These are phyloP conservation scores for Lolium multiflorum DNA, from an alignment of 176 grass and related monocot species.

Conservation along the genomic window DNA sequence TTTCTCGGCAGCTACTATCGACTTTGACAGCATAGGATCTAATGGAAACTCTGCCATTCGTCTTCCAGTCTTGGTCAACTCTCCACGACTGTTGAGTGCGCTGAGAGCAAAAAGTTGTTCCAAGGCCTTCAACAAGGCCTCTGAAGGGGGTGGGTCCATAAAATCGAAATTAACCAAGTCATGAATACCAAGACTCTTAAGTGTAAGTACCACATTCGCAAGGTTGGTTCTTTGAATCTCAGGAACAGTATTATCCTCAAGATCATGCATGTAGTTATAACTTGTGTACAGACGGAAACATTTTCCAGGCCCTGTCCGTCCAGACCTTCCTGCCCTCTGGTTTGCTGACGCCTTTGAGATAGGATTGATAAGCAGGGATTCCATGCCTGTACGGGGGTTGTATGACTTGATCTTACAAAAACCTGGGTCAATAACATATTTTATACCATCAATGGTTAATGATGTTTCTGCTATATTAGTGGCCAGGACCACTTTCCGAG, in stretches of 20 bases:
- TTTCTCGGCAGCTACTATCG: constrained; percentile 89
- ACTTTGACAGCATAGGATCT: constrained; percentile 94
- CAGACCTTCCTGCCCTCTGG: constrained; percentile 92
- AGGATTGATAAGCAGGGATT: constrained; percentile 84
- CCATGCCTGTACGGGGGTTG: constrained; percentile 91
- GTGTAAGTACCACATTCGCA: constrained; percentile 90
- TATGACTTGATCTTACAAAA: constrained; percentile 97
- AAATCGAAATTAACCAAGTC: constrained; percentile 99
- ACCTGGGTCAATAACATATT: constrained; percentile 94
- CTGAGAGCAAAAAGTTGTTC: constrained; percentile 97
- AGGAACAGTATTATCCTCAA: constrained; percentile 87
- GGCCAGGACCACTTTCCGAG: constrained; percentile 88
- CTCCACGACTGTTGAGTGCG: constrained; percentile 83
- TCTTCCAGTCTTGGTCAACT: constrained; percentile 95
- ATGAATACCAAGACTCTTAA: constrained; percentile 93
- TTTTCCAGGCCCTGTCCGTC: constrained; percentile 92
- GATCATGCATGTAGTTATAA: constrained; percentile 92
- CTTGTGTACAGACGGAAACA: constrained; percentile 89
- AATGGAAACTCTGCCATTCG: constrained; percentile 96
- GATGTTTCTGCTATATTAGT: constrained; percentile 98
- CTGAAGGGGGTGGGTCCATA: constrained; percentile 93
- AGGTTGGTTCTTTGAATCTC: constrained; percentile 95
- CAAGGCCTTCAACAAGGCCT: constrained; percentile 84
- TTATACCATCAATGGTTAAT: constrained; percentile 96
- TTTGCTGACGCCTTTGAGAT: constrained; percentile 96